A percentile compares a stretch with the other conserved stretches of the same genome.
These are phyloP conservation scores for Cladophialophora chaetospira DNA, from an alignment of 2,329 filamentous ascomycete species.

Conservation along the genomic window DNA sequence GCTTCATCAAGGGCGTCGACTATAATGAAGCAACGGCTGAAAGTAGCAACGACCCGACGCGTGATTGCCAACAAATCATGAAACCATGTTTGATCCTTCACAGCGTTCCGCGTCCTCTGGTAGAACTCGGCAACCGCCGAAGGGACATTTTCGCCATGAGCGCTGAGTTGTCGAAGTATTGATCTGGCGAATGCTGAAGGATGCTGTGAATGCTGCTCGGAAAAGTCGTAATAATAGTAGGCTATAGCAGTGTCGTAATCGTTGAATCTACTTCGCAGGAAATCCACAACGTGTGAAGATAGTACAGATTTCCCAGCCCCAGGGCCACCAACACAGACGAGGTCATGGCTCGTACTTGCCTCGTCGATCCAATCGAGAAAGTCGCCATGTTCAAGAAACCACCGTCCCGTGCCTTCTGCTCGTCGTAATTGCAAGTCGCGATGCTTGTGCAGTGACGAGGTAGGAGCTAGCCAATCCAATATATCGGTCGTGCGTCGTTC, in stretches of 20 bases:
- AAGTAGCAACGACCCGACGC: slow-evolving; percentile 27
- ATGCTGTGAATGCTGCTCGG: slow-evolving; percentile 34
- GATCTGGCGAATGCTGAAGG: slow-evolving; percentile 30
- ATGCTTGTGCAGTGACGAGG: slow-evolving; percentile 28
- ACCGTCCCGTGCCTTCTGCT: slow-evolving; percentile 37
- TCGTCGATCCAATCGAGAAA: slow-evolving; percentile 35
- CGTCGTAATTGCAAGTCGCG: slow-evolving; percentile 30
- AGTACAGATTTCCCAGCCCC: slow-evolving; percentile 32
- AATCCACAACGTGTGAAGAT: slow-evolving; percentile 33
- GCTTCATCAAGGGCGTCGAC: slow-evolving; percentile 37
- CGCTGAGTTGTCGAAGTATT: slow-evolving; percentile 35
- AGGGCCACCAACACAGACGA: slow-evolving; percentile 31
- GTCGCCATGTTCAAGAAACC: slow-evolving; percentile 35
- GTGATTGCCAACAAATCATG: slow-evolving; percentile 29
- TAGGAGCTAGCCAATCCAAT: slow-evolving; percentile 31
- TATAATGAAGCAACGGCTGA: slow-evolving; percentile 30
- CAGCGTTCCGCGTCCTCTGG: slow-evolving; percentile 27
- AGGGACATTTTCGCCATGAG: slow-evolving; percentile 28
- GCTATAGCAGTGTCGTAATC: slow-evolving; percentile 29
- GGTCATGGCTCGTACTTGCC: slow-evolving; percentile 16
- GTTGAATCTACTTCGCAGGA: slow-evolving; percentile 23
- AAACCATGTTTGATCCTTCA: slow-evolving; percentile 30
- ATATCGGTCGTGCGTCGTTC: slow-evolving; percentile 31
- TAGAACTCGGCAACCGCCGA: slow-evolving; percentile 34
- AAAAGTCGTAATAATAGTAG: slow-evolving; percentile 39